Evolutionary conservation across 108 stramenopile genomes (phyloP).

Genomic region (Nannochloropsis gaditana): DNA sequence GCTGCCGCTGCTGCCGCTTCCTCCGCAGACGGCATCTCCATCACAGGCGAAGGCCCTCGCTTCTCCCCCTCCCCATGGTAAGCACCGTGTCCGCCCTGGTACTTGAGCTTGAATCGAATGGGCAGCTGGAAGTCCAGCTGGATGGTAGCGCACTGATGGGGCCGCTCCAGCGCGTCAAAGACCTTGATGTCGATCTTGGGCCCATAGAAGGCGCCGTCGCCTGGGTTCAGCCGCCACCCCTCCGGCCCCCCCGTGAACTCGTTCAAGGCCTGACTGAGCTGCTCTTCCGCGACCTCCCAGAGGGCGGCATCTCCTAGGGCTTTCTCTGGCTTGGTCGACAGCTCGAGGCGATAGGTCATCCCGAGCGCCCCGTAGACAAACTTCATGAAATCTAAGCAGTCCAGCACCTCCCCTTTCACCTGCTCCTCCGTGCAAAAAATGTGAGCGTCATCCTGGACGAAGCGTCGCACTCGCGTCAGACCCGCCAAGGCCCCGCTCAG

Average conservation of each 20-base stretch:
- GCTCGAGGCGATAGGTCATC: slow-evolving; percentile 95
- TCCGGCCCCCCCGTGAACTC: slow-evolving; percentile 80
- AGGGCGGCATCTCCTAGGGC: slow-evolving; percentile 88
- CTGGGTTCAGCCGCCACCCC: slow-evolving; percentile 90
- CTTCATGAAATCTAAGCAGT: slow-evolving; percentile 93
- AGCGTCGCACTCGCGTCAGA: slow-evolving; percentile 96
- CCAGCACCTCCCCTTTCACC: slow-evolving; percentile 81
- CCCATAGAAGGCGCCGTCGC: slow-evolving; percentile 99
- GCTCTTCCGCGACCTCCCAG: slow-evolving; percentile 85
- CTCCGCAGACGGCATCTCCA: slow-evolving; percentile 17
- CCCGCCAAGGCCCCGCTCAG: slow-evolving; percentile 90
- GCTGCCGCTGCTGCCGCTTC: not conserved
- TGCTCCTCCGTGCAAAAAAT: slow-evolving; percentile 95
- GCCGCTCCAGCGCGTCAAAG: slow-evolving; percentile 96
- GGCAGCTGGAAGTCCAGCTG: slow-evolving; percentile 99
- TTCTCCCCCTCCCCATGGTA: slow-evolving; percentile 21
- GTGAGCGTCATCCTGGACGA: slow-evolving; percentile 99
- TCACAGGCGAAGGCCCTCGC: not conserved
- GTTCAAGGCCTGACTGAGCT: slow-evolving; percentile 81
- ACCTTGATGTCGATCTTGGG: slow-evolving; percentile 99
- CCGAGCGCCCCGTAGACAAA: slow-evolving; percentile 92
- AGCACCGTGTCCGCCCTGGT: slow-evolving; percentile 31
- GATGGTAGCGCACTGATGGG: slow-evolving; percentile 98
- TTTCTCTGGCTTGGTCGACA: slow-evolving; percentile 95
- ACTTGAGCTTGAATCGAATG: slow-evolving; percentile 85